These are phyloP conservation scores for Trichoderma pleuroti DNA, from an alignment of 2,329 filamentous ascomycete species.

Conservation along the genomic window DNA sequence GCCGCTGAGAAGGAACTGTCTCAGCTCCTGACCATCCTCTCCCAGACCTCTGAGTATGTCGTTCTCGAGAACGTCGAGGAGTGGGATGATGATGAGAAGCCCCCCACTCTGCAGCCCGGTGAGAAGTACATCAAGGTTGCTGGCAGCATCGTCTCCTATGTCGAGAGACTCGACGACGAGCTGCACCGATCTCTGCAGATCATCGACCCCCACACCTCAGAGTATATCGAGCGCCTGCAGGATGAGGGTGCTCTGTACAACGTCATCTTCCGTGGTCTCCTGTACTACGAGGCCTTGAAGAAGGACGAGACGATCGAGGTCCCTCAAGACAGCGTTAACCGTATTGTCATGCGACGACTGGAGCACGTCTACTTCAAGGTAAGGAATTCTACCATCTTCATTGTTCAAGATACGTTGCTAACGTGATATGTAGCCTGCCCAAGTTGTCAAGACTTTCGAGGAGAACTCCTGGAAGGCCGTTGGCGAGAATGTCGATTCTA, in stretches of 20 bases:
- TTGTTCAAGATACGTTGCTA: slow-evolving; percentile 3
- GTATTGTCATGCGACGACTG: slow-evolving; percentile 86
- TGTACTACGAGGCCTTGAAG: slow-evolving; percentile 82
- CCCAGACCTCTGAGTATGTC: slow-evolving; percentile 74
- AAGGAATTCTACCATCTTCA: slow-evolving; percentile 28
- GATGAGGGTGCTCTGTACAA: slow-evolving; percentile 91
- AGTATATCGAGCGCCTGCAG: slow-evolving; percentile 92
- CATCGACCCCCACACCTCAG: slow-evolving; percentile 96
- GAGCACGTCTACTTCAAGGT: slow-evolving; percentile 99
- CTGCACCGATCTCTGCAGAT: slow-evolving; percentile 94
- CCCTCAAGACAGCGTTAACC: slow-evolving; percentile 84
- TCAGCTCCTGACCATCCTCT: slow-evolving; percentile 72
- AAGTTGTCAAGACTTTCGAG: slow-evolving; percentile 90
- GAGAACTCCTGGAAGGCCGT: slow-evolving; percentile 88
- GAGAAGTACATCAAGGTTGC: slow-evolving; percentile 87
- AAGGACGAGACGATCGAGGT: slow-evolving; percentile 67
- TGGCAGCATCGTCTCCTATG: slow-evolving; percentile 89
- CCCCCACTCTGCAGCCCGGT: slow-evolving; percentile 66
- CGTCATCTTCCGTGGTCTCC: slow-evolving; percentile 79
- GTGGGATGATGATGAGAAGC: slow-evolving; percentile 98
- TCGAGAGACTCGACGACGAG: slow-evolving; percentile 95
- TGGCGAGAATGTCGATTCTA: slow-evolving; percentile 66
- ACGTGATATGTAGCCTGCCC: slow-evolving; percentile 60
- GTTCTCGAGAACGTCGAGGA: slow-evolving; percentile 92
- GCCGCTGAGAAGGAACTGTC: slow-evolving; percentile 82